These are phyloP conservation scores for Pseudogymnoascus sp. DNA, from an alignment of 2,329 filamentous ascomycete genomes.

Conservation along the genomic window DNA sequence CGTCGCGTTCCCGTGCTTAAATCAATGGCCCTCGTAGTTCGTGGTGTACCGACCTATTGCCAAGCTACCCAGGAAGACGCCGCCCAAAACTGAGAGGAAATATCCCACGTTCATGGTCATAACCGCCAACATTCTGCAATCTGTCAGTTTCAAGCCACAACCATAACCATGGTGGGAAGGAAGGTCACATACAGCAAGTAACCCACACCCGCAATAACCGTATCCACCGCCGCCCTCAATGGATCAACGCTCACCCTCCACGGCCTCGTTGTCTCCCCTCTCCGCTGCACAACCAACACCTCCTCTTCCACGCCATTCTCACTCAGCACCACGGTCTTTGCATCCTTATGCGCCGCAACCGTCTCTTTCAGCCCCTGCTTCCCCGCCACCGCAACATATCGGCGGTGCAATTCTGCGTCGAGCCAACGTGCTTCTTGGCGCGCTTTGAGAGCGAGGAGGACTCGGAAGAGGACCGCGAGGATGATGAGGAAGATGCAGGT, in stretches of 20 bases:
- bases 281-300: slow-evolving; percentile 63
- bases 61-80: slow-evolving; percentile 80
- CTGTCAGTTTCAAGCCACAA: slow-evolving; percentile 11
- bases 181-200: slow-evolving; percentile 70
- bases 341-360: slow-evolving; percentile 33
- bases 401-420: slow-evolving; percentile 62
- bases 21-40: slow-evolving; percentile 3
- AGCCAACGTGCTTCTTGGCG: slow-evolving; percentile 59
- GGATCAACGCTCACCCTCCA: slow-evolving; percentile 80
- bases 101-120: slow-evolving; percentile 88
- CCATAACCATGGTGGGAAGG: background rate
- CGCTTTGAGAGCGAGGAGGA: slow-evolving; percentile 64
- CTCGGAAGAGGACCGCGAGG: slow-evolving; percentile 63
- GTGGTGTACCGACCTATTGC: slow-evolving; percentile 26
- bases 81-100: slow-evolving; percentile 70
- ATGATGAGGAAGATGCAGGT: slow-evolving; percentile 87
- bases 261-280: slow-evolving; percentile 48
- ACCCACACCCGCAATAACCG: slow-evolving; percentile 65
- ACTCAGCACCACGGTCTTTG: slow-evolving; percentile 59
- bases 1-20: background rate
- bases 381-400: slow-evolving; percentile 69
- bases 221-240: slow-evolving; percentile 62
- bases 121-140: slow-evolving; percentile 74
- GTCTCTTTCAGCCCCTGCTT: slow-evolving; percentile 45
- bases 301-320: slow-evolving; percentile 76